Base-by-base conservation (phyloP, 129 eudicot genomes). In the Mikania micrantha region DNA sequence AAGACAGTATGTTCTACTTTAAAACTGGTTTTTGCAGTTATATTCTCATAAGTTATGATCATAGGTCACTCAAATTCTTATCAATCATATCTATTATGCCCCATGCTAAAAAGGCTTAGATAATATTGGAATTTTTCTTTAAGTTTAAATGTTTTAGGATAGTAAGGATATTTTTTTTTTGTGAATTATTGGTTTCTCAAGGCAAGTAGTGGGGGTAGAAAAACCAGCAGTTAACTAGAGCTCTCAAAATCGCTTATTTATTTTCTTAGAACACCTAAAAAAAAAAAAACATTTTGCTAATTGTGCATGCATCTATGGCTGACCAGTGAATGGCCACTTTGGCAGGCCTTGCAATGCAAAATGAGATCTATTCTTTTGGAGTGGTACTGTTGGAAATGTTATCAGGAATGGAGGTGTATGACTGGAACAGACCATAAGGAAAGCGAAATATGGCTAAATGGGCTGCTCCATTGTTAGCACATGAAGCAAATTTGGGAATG, bases 341-440 rank as follows among this genome's bases (percentile, higher is more conserved):
- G 58, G 68, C 47, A 77, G 81, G 40, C 63, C 35, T 10, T 54
- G n/a, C 50, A 50, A 19, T 79, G 28, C 60, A 71, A 70, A 66
- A 67, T 21, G 81, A 78, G 64, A 60, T 82, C 57, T 82, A 74
- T 59, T 60, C 75, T 27, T 78, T 78, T 67, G 81, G 83, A 41
- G 83, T 78, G 2, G 73, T 75, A 40, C 56, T 82, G 61, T 53
- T 78, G 63, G 74, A 82, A 64, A 64, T 77, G 2, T 68, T 71
- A 24, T 64, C 81, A 42, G 83, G 74, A 52, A 63, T 29, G 76
- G 68, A 39, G 66, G 83, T 72, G 64, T 63, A 8, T 62, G 86
- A 77, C 50, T 13, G 27, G 35, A 73, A 22, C 66, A 58, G 83
- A 60, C 48, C 50, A 28, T 3, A 21, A 5, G 74, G 47, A 76